A percentile compares a stretch with the other conserved stretches of the same genome.
These are phyloP conservation scores for Sequoiadendron giganteum DNA, from an alignment of 75 land plant genomes.

Conservation along the genomic window DNA sequence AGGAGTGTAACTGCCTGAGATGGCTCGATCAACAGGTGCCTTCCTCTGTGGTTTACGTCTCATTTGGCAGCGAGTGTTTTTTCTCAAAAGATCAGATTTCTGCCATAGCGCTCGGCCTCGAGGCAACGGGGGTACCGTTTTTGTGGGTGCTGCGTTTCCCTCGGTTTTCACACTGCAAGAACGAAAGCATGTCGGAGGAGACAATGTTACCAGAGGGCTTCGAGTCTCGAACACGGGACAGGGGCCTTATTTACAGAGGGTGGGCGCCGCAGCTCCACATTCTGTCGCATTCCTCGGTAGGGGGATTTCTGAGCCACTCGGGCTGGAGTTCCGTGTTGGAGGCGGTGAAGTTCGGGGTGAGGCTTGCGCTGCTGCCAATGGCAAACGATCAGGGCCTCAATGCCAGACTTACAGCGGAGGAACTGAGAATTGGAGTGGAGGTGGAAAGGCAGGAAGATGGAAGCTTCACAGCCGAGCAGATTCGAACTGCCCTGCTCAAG, in stretches of 20 bases:
- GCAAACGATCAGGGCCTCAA: constrained; percentile 34
- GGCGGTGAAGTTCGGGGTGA: constrained; percentile 20
- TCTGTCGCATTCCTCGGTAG: constrained; percentile 37
- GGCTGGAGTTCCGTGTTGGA: constrained; percentile 46
- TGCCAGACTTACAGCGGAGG: constrained; percentile 20
- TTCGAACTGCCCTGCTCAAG: constrained; percentile 9
- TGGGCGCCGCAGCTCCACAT: constrained; percentile 56
- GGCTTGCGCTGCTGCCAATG: constrained; percentile 31
- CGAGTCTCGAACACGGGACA: constrained; percentile 20
- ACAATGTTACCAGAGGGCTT: constrained; percentile 43
- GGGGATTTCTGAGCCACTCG: constrained; percentile 45
- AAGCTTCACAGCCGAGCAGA: constrained; percentile 14
- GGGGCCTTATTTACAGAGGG: constrained; percentile 31
- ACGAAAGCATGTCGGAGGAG: background rate
- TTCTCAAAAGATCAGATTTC: no score
- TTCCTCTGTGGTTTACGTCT: constrained; percentile 37
- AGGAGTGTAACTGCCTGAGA: background rate
- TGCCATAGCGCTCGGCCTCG: constrained; percentile 43
- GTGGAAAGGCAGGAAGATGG: constrained; percentile 20
- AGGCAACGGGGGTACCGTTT: constrained; percentile 33
- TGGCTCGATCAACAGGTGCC: constrained; percentile 39
- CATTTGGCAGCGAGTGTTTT: no score
- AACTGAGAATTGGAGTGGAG: constrained; percentile 28
- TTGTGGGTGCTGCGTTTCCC: constrained; percentile 36
- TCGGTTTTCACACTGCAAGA: background rate